phyloP scores from a whole-genome alignment of 345 rosid species.

The Eucalyptus erythrocorys region DNA sequence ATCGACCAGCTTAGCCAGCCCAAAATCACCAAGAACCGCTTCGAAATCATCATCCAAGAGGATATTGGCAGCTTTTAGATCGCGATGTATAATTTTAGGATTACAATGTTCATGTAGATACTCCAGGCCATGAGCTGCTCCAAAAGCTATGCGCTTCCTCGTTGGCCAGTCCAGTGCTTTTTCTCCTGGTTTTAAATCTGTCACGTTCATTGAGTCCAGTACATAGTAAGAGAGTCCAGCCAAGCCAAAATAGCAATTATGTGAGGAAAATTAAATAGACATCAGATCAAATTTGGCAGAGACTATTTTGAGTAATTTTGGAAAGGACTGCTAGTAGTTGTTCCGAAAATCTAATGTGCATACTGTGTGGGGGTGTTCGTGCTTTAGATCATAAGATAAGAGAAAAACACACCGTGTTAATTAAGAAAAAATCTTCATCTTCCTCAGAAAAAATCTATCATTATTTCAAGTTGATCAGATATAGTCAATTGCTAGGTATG shows the following conservation, averaged over 20 bases:
- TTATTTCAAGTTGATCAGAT: not conserved
- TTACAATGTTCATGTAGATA: constrained; percentile 79
- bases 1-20: constrained; percentile 66
- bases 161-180: constrained; percentile 71
- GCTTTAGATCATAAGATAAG: not conserved
- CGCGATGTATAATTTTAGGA: constrained; percentile 88
- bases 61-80: constrained; percentile 86
- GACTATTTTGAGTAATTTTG: not conserved
- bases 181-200: constrained; percentile 70
- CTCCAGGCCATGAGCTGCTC: constrained; percentile 82
- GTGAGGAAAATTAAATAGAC: not conserved
- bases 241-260: not conserved
- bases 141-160: constrained; percentile 68
- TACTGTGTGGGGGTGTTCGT: not conserved
- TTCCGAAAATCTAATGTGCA: not conserved
- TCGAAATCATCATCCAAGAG: constrained; percentile 69
- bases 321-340: not conserved
- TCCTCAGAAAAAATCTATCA: not conserved
- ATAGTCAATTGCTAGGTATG: not conserved
- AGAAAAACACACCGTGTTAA: not conserved
- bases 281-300: not conserved
- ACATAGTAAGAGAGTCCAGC: not conserved
- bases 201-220: not conserved
- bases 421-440: not conserved
- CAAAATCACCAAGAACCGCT: constrained; percentile 85